Conservation (phyloP, 2,329 filamentous ascomycete species). For the Trichoderma sp. region DNA sequence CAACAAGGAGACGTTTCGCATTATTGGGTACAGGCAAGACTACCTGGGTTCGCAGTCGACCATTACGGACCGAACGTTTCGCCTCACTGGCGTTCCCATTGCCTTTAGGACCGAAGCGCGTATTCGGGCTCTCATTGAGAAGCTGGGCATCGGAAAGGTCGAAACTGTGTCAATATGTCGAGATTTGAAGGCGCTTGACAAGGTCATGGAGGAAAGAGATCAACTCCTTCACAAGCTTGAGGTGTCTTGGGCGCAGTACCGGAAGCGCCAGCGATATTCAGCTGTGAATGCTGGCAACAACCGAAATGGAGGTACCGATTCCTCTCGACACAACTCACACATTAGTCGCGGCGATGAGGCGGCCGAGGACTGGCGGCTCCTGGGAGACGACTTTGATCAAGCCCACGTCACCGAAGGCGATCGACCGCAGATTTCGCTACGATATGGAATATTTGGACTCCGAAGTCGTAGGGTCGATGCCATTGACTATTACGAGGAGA, state of each 20-base stretch:
- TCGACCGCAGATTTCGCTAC: conserved; percentile 68
- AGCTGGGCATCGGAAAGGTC: conserved; percentile 83
- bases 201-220: conserved; percentile 65
- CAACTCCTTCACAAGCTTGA: conserved; percentile 70
- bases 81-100: conserved; percentile 79
- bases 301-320: conserved; percentile 21
- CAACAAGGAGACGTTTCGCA: conserved; percentile 74
- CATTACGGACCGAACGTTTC: conserved; percentile 92
- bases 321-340: conserved; percentile 26
- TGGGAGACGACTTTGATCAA: conserved; percentile 44
- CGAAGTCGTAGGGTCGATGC: conserved; percentile 75
- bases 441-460: conserved; percentile 73
- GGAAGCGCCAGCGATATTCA: conserved; percentile 27
- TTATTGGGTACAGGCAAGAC: conserved; percentile 82
- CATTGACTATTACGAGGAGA: conserved; percentile 91
- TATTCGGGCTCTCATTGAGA: conserved; percentile 84
- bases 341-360: conserved; percentile 40
- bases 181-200: conserved; percentile 80
- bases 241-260: conserved; percentile 73
- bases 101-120: conserved; percentile 76
- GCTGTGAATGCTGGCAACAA: not conserved
- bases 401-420: conserved; percentile 40
- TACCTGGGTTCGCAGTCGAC: conserved; percentile 93
- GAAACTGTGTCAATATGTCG: conserved; percentile 83
- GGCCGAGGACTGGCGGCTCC: conserved; percentile 57